phyloP scores from a whole-genome alignment of 129 eudicot species.

The Tagetes patula region DNA sequence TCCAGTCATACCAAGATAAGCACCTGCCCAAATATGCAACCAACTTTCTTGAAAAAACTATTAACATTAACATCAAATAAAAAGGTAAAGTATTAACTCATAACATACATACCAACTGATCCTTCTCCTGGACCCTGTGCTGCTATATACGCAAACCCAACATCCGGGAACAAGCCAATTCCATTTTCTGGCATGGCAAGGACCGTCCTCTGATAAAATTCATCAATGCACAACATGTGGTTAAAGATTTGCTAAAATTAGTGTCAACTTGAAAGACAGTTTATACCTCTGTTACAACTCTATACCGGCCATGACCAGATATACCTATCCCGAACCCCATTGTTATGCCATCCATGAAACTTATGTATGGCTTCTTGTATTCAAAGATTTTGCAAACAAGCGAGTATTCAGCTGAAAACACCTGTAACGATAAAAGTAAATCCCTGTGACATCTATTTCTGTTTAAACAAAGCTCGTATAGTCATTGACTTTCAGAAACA shows the following conservation, averaged over 20 bases:
- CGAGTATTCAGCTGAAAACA: slow-evolving; percentile 81
- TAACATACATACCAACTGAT: slow-evolving; percentile 55
- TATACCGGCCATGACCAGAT: slow-evolving; percentile 92
- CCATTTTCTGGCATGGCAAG: slow-evolving; percentile 96
- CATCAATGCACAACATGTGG: neutral
- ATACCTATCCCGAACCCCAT: slow-evolving; percentile 98
- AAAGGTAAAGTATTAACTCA: too few relatives aligned
- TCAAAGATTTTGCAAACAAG: slow-evolving; percentile 74
- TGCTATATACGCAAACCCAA: slow-evolving; percentile 82
- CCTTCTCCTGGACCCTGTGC: slow-evolving; percentile 87
- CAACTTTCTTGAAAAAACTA: neutral
- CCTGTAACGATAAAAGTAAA: slow-evolving; percentile 41
- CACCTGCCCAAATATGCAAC: slow-evolving; percentile 51
- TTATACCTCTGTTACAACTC: slow-evolving; percentile 74
- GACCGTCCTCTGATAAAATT: slow-evolving; percentile 62
- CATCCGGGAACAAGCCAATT: slow-evolving; percentile 90
- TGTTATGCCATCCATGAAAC: slow-evolving; percentile 94
- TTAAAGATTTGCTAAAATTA: neutral
- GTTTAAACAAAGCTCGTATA: neutral
- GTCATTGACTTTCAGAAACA: neutral
- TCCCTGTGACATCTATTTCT: neutral
- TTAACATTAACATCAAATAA: neutral
- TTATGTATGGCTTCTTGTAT: slow-evolving; percentile 81
- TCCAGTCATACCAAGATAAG: slow-evolving; percentile 96
- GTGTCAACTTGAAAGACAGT: neutral